Evolutionary conservation across 768 basidiomycete genomes (phyloP).

Genomic region (Ramaria sp.): DNA sequence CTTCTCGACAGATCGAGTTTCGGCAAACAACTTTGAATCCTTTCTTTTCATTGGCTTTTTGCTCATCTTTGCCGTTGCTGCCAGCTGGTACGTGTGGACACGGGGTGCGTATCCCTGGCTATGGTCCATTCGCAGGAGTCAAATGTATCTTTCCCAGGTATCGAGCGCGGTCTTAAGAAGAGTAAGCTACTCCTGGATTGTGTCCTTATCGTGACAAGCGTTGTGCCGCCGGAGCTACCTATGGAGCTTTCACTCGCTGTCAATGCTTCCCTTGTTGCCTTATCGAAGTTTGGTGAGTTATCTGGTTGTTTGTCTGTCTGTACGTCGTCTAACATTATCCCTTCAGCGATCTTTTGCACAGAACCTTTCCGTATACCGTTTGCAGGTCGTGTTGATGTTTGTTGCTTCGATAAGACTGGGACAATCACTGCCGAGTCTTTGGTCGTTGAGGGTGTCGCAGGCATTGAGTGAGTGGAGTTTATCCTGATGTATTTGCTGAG

Average conservation of each 20-base stretch:
- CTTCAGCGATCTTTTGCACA: conserved; percentile 91
- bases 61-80: conserved; percentile 94
- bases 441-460: conserved; percentile 88
- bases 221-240: conserved; percentile 94
- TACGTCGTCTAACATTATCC: neutral
- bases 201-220: conserved; percentile 91
- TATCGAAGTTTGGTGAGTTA: conserved; percentile 79
- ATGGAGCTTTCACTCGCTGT: conserved; percentile 98
- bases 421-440: conserved; percentile 96
- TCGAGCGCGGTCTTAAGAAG: conserved; percentile 88
- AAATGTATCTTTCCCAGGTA: conserved; percentile 37
- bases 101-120: conserved; percentile 49
- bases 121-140: neutral
- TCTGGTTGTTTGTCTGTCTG: neutral
- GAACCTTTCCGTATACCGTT: conserved; percentile 97
- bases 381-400: conserved; percentile 93
- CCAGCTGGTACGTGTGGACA: conserved; percentile 97
- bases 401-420: conserved; percentile 99
- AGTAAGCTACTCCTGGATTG: conserved; percentile 93
- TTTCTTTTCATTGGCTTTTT: conserved; percentile 98
- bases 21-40: conserved; percentile 90
- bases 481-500: neutral
- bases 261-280: conserved; percentile 85
- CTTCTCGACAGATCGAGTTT: conserved; percentile 93
- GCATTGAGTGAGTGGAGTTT: conserved; percentile 59